A percentile compares a stretch with the other conserved stretches of the same genome.
These are phyloP conservation scores for Cystobasidium ongulense DNA, from an alignment of 768 basidiomycete genomes.

Conservation along the genomic window DNA sequence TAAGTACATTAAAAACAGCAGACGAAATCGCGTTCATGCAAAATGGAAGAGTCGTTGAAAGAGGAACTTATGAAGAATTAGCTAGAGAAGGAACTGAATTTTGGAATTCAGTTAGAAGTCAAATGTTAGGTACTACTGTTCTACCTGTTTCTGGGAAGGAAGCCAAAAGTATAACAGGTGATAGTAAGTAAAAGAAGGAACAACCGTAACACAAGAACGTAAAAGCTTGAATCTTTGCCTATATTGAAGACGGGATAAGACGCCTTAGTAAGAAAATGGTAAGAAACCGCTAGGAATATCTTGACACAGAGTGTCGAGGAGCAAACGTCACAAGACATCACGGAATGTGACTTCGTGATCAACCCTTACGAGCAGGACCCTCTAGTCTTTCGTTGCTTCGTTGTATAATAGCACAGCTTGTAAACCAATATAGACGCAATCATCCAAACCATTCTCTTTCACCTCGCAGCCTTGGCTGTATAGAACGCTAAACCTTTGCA, in stretches of 20 bases:
- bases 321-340: too few species aligned
- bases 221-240: too few species aligned
- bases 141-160: background rate
- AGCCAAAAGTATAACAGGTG: background rate
- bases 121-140: slow-evolving; percentile 30
- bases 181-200: background rate
- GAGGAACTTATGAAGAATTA: slow-evolving; percentile 41
- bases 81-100: slow-evolving; percentile 38
- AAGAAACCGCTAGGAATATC: too few species aligned
- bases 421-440: background rate
- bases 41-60: slow-evolving; percentile 38
- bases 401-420: background rate
- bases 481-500: background rate
- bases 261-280: too few species aligned
- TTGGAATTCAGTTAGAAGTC: slow-evolving; percentile 37
- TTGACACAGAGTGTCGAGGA: too few species aligned
- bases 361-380: background rate
- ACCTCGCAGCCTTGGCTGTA: background rate
- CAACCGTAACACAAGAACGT: background rate
- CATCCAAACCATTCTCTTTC: background rate
- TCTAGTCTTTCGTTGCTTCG: too few species aligned
- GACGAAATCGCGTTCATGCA: slow-evolving; percentile 40
- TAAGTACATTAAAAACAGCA: slow-evolving; percentile 41
- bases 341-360: too few species aligned
- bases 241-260: too few species aligned